Conservation (phyloP, 2,329 filamentous ascomycete genomes). For the Trichoderma breve region DNA sequence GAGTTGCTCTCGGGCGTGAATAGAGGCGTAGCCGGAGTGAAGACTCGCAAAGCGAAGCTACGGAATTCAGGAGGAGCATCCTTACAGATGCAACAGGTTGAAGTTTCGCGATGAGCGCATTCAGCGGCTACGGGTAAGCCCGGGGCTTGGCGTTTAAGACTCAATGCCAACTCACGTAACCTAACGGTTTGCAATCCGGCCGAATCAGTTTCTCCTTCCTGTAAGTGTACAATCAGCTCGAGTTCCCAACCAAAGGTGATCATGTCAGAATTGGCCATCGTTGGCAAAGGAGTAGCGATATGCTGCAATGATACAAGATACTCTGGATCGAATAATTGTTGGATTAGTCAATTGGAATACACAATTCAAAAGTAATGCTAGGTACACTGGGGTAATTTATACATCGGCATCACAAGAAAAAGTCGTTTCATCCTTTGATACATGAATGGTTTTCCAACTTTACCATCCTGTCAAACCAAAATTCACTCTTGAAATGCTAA, state of each 20-base stretch:
- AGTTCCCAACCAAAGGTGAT: slow-evolving; percentile 28
- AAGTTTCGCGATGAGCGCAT: background rate
- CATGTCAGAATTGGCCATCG: background rate
- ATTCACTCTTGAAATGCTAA: background rate
- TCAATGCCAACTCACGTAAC: background rate
- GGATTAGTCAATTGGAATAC: background rate
- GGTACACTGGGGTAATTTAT: background rate
- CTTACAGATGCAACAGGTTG: background rate
- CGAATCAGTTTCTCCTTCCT: background rate
- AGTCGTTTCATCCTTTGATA: background rate
- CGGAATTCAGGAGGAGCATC: background rate
- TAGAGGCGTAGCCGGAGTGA: background rate
- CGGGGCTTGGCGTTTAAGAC: background rate
- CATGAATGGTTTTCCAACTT: background rate
- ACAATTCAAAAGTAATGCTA: background rate
- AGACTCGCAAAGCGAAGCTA: background rate
- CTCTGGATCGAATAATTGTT: background rate
- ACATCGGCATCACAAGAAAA: background rate
- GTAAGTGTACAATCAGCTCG: slow-evolving; percentile 23
- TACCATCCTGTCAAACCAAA: background rate
- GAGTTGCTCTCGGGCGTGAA: background rate
- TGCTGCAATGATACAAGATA: background rate
- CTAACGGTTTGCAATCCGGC: background rate
- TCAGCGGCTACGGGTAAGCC: background rate
- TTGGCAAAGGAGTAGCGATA: background rate